Evolutionary conservation across 768 basidiomycete genomes (phyloP), one percentile per base, ranked within the genome.

Genomic region (Mrakia frigida): DNA sequence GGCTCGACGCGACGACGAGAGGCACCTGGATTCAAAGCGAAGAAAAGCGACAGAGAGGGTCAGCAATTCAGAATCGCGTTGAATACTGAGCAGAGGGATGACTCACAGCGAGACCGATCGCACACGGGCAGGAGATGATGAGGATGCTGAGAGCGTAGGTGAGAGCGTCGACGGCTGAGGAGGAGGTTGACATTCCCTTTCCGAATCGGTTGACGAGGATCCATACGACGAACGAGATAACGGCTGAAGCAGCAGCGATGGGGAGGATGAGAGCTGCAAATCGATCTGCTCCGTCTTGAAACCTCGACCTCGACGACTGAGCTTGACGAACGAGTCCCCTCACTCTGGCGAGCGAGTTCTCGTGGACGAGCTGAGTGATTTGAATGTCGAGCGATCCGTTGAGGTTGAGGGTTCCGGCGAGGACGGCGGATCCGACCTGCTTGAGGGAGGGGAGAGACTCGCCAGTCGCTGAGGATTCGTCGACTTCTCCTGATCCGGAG

Each of bases 391-490:
- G 80, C 13, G 79, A 80, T 43, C 83, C 82, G 21, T 82, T 69
- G 63, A 84, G 78, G 79, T 86, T 85, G 37, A 82, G 78, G 3
- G 85, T 85, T 35, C 86, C 86, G 0, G 86, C 85, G 63, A 84
- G 83, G 35, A 86, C 83, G 6, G 73, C 69, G 37, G 78, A 81
- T 21, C 84, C 85, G 1, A 73, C 60, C 25, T 67, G 72, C 80
- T 86, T 86, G 76, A 81, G 79, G 7, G 86, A 82, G 37, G 85
- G 83, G 43, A 80, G 76, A 25, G 84, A 82, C 81, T 86, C 86
- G 21, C 86, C 86, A 0, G 86, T 86, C 76, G 86, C 81, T 79
- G 83, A 83, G 2, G 85, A 84, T 79, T 86, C 86, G 79, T 86
- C 86, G 10, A 85, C 82, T 46, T 83, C 82, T 71, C 84, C 85